Percentiles rank a stretch among this genome's conserved stretches.
Evolutionary conservation across 805 yeast species (phyloP).

Genomic region (Scheffersomyces amazonensis): DNA sequence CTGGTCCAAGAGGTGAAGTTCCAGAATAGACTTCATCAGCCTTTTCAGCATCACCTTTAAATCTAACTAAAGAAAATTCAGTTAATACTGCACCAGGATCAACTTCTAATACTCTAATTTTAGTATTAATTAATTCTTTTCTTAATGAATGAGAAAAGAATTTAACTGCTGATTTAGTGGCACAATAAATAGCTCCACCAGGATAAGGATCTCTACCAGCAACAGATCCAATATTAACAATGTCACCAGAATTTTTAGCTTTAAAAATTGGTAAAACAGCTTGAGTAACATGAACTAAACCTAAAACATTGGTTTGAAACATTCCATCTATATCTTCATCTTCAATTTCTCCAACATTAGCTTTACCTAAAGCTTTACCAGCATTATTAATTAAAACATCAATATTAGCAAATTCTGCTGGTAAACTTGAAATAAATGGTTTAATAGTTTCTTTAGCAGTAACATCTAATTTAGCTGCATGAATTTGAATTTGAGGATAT

Average conservation of each 20-base stretch:
- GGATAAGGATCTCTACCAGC: conserved; percentile 40
- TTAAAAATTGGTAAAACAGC: conserved; percentile 35
- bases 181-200: conserved; percentile 38
- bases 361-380: conserved; percentile 37
- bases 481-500: conserved; percentile 25
- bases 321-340: conserved; percentile 31
- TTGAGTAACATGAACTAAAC: conserved; percentile 35
- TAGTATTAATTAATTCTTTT: conserved; percentile 34
- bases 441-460: conserved; percentile 20
- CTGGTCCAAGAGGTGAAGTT: conserved; percentile 29
- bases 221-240: conserved; percentile 35
- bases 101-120: conserved; percentile 35
- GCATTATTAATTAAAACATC: conserved; percentile 39
- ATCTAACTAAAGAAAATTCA: conserved; percentile 35
- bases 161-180: conserved; percentile 35
- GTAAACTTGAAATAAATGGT: conserved; percentile 27
- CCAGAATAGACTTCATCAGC: conserved; percentile 36
- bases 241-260: conserved; percentile 32
- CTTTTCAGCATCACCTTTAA: conserved; percentile 26
- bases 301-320: conserved; percentile 37
- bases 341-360: conserved; percentile 26
- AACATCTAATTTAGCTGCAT: conserved; percentile 31
- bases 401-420: conserved; percentile 31
- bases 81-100: conserved; percentile 42
- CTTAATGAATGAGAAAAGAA: conserved; percentile 32